Conservation (phyloP, 1,139 yeast genomes). For the Oligophagozyma castellii region DNA sequence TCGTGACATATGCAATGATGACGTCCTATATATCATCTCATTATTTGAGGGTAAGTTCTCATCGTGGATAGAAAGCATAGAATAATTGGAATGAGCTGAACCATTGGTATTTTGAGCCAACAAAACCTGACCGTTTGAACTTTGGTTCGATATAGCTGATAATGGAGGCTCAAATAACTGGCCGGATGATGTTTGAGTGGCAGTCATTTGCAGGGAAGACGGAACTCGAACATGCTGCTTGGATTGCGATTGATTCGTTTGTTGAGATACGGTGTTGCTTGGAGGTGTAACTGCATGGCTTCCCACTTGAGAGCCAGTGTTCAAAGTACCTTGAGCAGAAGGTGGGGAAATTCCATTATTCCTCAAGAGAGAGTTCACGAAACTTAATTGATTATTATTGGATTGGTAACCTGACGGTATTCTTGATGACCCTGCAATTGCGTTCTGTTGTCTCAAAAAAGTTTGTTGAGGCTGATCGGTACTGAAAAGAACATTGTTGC, state of each 20-base stretch:
- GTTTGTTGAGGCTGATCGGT: conserved; percentile 15
- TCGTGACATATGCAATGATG: conserved; percentile 8
- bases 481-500: conserved; percentile 2
- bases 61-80: conserved; percentile 21
- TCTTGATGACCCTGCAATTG: conserved; percentile 22
- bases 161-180: too few relatives aligned
- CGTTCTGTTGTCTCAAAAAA: conserved; percentile 17
- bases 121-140: conserved; percentile 6
- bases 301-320: conserved; percentile 6
- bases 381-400: conserved; percentile 16
- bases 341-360: conserved; percentile 21
- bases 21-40: conserved; percentile 10
- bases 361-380: conserved; percentile 21
- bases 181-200: conserved; percentile 5
- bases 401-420: conserved; percentile 25
- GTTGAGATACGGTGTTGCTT: conserved; percentile 6
- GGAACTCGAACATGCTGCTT: too few relatives aligned
- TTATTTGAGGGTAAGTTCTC: conserved; percentile 5
- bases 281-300: conserved; percentile 10
- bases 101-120: conserved; percentile 24
- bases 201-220: too few relatives aligned
- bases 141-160: too few relatives aligned
- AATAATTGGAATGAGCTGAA: conserved; percentile 23
- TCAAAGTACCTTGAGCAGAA: conserved; percentile 9
- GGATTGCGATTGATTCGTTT: conserved; percentile 4